phyloP scores from a whole-genome alignment of 805 yeast genomes.

The Kregervanrija fluxuum region DNA sequence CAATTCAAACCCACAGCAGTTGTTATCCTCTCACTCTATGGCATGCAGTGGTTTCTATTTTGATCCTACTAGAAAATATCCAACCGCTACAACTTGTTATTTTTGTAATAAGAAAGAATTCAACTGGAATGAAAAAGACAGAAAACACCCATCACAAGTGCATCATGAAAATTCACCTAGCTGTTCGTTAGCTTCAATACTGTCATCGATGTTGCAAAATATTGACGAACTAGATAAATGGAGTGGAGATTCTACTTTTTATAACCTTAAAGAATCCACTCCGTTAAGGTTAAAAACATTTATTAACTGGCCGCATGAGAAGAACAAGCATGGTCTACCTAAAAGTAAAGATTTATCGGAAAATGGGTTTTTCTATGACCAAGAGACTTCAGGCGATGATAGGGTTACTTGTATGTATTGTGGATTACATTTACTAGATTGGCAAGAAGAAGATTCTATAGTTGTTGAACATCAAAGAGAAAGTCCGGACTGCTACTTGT shows the following conservation, averaged over 20 bases:
- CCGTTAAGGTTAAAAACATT: constrained; percentile 30
- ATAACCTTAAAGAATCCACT: constrained; percentile 30
- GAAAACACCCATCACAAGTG: constrained; percentile 14
- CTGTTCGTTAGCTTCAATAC: constrained; percentile 17
- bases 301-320: constrained; percentile 39
- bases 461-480: constrained; percentile 46
- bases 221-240: constrained; percentile 13
- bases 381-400: constrained; percentile 35
- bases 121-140: constrained; percentile 39
- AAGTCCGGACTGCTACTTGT: constrained; percentile 35
- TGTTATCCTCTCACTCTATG: constrained; percentile 24
- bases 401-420: constrained; percentile 60
- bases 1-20: constrained; percentile 7
- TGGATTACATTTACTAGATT: constrained; percentile 56
- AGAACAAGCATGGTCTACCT: neutral
- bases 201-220: constrained; percentile 10
- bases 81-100: constrained; percentile 51
- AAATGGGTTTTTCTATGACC: constrained; percentile 54
- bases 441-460: constrained; percentile 66
- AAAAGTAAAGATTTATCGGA: constrained; percentile 34
- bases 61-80: constrained; percentile 39
- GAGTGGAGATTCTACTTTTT: constrained; percentile 20
- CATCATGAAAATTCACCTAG: constrained; percentile 23
- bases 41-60: constrained; percentile 57
- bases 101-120: constrained; percentile 47